Evolutionary conservation across 371 early-diverging fungal species (phyloP).

Genomic region (Actinomucor elegans): DNA sequence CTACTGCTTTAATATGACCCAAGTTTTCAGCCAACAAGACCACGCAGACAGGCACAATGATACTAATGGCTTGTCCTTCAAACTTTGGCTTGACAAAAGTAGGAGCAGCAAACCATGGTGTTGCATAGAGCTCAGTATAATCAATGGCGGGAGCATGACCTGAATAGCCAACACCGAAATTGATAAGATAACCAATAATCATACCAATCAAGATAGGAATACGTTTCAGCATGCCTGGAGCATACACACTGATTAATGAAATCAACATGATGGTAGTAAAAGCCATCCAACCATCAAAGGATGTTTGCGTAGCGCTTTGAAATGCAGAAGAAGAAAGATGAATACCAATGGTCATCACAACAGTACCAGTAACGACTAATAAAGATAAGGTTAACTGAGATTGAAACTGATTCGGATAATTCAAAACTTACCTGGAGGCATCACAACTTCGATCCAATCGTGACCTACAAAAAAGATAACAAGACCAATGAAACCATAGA

Average conservation of each 20-base stretch:
- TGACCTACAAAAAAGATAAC: slow-evolving; percentile 49
- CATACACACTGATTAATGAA: slow-evolving; percentile 49
- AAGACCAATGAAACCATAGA: slow-evolving; percentile 44
- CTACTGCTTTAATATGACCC: slow-evolving; percentile 60
- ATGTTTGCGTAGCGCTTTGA: slow-evolving; percentile 40
- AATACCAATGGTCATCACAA: slow-evolving; percentile 60
- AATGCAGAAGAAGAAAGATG: slow-evolving; percentile 53
- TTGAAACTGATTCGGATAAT: not conserved
- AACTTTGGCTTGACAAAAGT: slow-evolving; percentile 38
- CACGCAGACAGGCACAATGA: slow-evolving; percentile 56
- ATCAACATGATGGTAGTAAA: slow-evolving; percentile 49
- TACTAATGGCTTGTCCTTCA: slow-evolving; percentile 49
- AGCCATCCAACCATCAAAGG: slow-evolving; percentile 59
- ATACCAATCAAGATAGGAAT: slow-evolving; percentile 56
- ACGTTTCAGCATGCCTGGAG: slow-evolving; percentile 40
- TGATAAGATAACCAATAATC: slow-evolving; percentile 47
- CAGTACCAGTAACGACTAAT: slow-evolving; percentile 57
- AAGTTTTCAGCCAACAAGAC: slow-evolving; percentile 57
- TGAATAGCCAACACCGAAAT: slow-evolving; percentile 40
- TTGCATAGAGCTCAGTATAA: slow-evolving; percentile 38
- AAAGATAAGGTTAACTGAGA: not conserved
- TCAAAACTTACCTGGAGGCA: slow-evolving; percentile 56
- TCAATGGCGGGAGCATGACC: slow-evolving; percentile 49
- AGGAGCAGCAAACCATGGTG: slow-evolving; percentile 42
- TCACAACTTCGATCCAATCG: slow-evolving; percentile 52